Conservation (phyloP, 2,329 filamentous ascomycete species). For the Zalaria sp. region DNA sequence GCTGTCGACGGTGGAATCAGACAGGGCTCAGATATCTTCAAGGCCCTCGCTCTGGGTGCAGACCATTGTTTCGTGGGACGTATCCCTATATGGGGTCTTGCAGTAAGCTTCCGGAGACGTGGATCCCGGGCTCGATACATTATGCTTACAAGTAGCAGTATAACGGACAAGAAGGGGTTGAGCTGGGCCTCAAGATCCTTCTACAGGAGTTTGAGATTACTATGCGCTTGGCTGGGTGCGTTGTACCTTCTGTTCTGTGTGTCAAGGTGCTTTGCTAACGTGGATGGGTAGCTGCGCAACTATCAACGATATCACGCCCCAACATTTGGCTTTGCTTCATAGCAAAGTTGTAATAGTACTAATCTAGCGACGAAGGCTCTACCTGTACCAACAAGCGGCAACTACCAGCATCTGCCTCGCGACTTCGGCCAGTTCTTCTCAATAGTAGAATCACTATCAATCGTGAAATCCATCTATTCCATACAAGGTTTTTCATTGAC, state of each 20-base stretch:
- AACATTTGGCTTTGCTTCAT: constrained; percentile 5
- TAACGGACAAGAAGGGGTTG: constrained; percentile 14
- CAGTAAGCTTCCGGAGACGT: constrained; percentile 3
- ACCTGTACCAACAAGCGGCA: no score
- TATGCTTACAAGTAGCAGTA: constrained; percentile 11
- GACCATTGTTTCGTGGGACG: constrained; percentile 10
- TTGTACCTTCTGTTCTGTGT: background rate
- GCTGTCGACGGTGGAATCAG: constrained; percentile 42
- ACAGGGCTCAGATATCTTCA: constrained; percentile 41
- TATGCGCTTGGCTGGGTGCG: constrained; percentile 4
- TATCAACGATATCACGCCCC: constrained; percentile 5
- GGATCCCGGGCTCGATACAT: background rate
- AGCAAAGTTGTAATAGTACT: background rate
- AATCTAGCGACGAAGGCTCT: background rate
- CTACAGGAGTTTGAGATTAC: constrained; percentile 5
- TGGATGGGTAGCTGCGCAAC: constrained; percentile 2
- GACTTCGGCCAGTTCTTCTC: no score
- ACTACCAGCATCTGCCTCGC: no score
- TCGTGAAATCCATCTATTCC: no score
- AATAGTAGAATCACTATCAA: no score
- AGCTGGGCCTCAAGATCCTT: constrained; percentile 7
- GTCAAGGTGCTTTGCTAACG: background rate
- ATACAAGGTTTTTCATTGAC: no score
- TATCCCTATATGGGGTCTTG: constrained; percentile 7
- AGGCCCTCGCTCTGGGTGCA: constrained; percentile 37